phyloP scores from a whole-genome alignment of 116 monocot genomes.

The Phalaenopsis hybrid region DNA sequence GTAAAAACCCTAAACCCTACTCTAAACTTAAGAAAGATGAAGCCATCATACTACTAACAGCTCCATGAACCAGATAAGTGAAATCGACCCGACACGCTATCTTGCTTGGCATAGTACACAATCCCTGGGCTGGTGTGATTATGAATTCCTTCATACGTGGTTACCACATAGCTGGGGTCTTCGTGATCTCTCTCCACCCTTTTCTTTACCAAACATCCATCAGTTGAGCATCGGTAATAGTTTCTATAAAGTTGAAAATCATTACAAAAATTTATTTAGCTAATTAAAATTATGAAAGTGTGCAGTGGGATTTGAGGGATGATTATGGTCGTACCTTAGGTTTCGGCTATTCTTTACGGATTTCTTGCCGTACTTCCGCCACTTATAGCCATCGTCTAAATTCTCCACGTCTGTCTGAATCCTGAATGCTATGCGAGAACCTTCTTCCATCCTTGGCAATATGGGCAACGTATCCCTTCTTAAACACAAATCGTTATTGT shows the following conservation, averaged over 20 bases:
- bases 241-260: background rate
- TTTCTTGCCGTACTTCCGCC: constrained; percentile 64
- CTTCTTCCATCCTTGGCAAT: background rate
- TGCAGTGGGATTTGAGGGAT: background rate
- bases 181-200: constrained; percentile 13
- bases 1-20: background rate
- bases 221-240: constrained; percentile 15
- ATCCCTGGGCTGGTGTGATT: constrained; percentile 6
- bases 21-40: background rate
- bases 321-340: constrained; percentile 27
- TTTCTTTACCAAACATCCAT: constrained; percentile 11
- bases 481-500: too few relatives aligned
- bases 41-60: background rate
- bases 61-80: background rate
- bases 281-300: background rate
- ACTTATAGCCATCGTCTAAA: constrained; percentile 52
- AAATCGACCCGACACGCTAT: background rate
- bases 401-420: constrained; percentile 38
- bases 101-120: background rate
- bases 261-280: background rate
- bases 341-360: constrained; percentile 33
- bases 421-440: constrained; percentile 28
- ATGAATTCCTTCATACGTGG: constrained; percentile 10
- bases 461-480: background rate
- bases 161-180: constrained; percentile 6